phyloP scores from a whole-genome alignment of 2,329 filamentous ascomycete species.

The Ilyonectria mors-panacis region DNA sequence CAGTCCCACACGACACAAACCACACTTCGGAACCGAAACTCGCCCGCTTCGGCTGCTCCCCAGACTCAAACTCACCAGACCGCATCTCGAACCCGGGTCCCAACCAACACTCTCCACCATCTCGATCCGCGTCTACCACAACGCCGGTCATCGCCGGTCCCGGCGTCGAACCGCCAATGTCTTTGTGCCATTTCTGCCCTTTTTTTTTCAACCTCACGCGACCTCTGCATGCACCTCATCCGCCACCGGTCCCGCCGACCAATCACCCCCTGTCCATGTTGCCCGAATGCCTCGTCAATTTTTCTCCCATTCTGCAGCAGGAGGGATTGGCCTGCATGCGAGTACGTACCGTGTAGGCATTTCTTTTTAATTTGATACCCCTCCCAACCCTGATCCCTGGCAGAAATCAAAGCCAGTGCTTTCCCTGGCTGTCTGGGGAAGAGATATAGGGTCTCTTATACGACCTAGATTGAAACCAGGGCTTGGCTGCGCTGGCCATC shows the following conservation, averaged over 20 bases:
- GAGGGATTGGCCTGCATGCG: neutral
- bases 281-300: neutral
- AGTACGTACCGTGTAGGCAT: neutral
- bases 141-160: conserved; percentile 8
- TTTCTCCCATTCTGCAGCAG: neutral
- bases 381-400: conserved; percentile 1
- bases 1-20: neutral
- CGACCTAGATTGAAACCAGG: neutral
- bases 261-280: neutral
- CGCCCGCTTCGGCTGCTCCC: neutral
- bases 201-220: conserved; percentile 23
- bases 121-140: neutral
- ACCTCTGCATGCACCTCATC: conserved; percentile 24
- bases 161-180: conserved; percentile 4
- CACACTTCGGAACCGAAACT: neutral
- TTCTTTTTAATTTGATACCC: neutral
- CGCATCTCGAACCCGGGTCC: neutral
- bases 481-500: neutral
- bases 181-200: neutral
- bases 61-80: neutral
- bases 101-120: neutral
- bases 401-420: neutral
- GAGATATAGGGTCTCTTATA: neutral
- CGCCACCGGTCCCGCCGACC: neutral
- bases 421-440: conserved; percentile 5